Evolutionary conservation across 192 early-diverging fungal genomes (phyloP), one percentile per base, ranked within the genome.

Genomic region (Coemansia sp.): DNA sequence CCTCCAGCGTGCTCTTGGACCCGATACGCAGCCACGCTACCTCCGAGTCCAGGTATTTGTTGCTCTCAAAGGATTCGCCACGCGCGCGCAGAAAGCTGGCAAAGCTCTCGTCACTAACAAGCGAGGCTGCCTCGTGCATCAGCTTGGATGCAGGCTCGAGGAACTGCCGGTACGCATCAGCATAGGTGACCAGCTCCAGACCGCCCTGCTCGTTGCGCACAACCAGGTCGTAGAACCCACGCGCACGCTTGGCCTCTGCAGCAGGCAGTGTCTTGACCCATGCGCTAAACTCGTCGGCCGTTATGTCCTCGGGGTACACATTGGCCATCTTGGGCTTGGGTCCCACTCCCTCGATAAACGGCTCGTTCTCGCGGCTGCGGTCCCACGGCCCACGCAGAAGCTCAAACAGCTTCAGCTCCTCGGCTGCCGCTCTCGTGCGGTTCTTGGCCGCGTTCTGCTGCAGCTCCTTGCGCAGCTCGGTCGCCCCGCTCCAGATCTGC

Each of bases 281-380:
- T 11, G 47, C 41, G 19, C 74, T 47, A 40, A 85, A 89, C 57
- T 89, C 84, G 15, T 70, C 70, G 20, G 67, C 64, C 28, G 72
- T 81, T 77, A 89, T 86, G 22, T 83, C 81, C 23, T 84, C 85
- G 2, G 87, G 87, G 48, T 89, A 89, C 53, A 81, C 85, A 49
- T 87, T 86, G 36, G 72, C 85, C 2, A 74, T 73, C 29, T 65
- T 65, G 18, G 87, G 87, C 23, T 68, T 68, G 3, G 44, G 40
- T 3, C 68, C 72, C 1, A 73, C 81, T 3, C 60, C 59, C 0
- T 29, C 26, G 8, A 83, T 48, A 66, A 85, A 85, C 43, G 78
- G 64, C 36, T 72, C 72, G 46, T 85, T 73, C 20, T 80, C 64
- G 33, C 58, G 64, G 19, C 79, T 78, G 22, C 66, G 46, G 64